Percentiles rank a stretch among this genome's conserved stretches.
Evolutionary conservation across 2,329 filamentous ascomycete species (phyloP).

Genomic region (Passalora sequoiae): DNA sequence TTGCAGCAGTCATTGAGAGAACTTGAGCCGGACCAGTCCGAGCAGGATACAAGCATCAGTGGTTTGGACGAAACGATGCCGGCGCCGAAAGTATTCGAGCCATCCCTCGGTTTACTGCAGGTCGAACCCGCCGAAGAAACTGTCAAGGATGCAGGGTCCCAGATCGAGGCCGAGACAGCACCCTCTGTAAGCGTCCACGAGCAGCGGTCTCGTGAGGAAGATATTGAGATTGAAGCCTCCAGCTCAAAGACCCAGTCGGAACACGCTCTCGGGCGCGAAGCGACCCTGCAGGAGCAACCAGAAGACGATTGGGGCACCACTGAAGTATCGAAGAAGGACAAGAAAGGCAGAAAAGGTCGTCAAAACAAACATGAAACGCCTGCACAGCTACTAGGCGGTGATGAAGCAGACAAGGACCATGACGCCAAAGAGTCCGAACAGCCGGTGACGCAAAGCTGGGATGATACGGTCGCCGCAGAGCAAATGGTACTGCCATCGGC

Average conservation of each 20-base stretch:
- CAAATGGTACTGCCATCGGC: not conserved
- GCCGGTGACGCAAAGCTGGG: not conserved
- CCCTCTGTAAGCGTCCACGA: too few relatives aligned
- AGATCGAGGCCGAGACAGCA: not conserved
- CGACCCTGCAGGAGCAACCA: not conserved
- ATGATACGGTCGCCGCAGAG: not conserved
- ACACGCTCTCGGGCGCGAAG: not conserved
- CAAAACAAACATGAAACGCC: constrained; percentile 1
- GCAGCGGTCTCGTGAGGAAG: not conserved
- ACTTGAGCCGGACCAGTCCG: constrained; percentile 1
- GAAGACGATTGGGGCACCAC: constrained; percentile 5
- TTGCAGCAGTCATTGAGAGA: constrained; percentile 6
- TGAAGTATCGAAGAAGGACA: constrained; percentile 19
- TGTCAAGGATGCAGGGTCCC: not conserved
- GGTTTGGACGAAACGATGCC: not conserved
- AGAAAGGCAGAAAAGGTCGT: constrained; percentile 16
- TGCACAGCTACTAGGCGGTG: not conserved
- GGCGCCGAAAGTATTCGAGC: not conserved
- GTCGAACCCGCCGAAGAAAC: not conserved
- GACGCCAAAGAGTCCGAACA: not conserved
- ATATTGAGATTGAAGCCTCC: not conserved
- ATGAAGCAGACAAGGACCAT: not conserved
- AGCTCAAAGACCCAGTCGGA: not conserved
- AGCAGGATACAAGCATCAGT: not conserved
- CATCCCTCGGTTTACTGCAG: not conserved